A percentile compares a stretch with the other conserved stretches of the same genome.
phyloP scores from a whole-genome alignment of 139 green algal species.

The Chlamydomonas incerta region DNA sequence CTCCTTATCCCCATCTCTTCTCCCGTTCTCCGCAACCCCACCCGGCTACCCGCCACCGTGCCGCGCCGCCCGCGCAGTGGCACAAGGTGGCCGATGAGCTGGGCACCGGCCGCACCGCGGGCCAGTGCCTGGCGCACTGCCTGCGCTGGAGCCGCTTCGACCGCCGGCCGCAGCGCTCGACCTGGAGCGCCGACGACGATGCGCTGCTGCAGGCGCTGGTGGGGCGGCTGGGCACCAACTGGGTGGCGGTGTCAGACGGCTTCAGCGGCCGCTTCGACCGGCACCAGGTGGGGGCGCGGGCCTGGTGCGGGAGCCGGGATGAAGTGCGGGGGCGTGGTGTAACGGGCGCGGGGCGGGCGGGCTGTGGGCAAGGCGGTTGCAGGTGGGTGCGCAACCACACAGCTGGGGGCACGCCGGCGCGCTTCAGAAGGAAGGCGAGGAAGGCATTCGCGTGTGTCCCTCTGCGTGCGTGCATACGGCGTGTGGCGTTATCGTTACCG shows the following conservation, averaged over 20 bases:
- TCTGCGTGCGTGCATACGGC: too few species aligned
- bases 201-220: slow-evolving; percentile 44
- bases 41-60: neutral
- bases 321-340: neutral
- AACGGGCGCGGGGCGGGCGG: too few species aligned
- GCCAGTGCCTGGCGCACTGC: slow-evolving; percentile 48
- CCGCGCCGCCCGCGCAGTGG: slow-evolving; percentile 29
- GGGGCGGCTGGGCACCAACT: slow-evolving; percentile 28
- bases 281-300: slow-evolving; percentile 26
- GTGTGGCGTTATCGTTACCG: too few species aligned
- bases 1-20: neutral
- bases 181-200: slow-evolving; percentile 40
- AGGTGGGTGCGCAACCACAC: too few species aligned
- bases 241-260: slow-evolving; percentile 32
- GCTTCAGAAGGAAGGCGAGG: too few species aligned
- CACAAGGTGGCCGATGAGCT: slow-evolving; percentile 38
- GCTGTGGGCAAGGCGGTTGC: too few species aligned
- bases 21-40: neutral
- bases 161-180: neutral
- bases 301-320: neutral
- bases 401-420: too few species aligned
- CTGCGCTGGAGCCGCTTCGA: slow-evolving; percentile 36
- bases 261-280: slow-evolving; percentile 51
- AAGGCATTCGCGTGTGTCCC: too few species aligned
- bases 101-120: slow-evolving; percentile 39